phyloP scores from a whole-genome alignment of 371 early-diverging fungal species.

The Rhizomucor miehei region DNA sequence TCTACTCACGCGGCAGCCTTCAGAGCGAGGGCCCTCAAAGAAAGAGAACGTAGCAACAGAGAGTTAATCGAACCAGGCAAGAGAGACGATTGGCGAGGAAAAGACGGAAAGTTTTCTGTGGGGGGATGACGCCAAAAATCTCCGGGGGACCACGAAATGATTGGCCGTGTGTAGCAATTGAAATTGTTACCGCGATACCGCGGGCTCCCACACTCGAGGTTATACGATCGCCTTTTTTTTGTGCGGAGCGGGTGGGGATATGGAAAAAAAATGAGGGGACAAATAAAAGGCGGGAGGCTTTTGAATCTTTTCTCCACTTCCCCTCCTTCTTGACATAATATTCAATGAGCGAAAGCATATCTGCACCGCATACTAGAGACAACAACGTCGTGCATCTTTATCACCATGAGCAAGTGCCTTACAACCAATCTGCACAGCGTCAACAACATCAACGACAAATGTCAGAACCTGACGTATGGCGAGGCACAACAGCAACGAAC shows the following conservation, averaged over 20 bases:
- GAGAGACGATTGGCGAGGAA: neutral
- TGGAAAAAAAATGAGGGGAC: neutral
- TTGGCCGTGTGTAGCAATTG: neutral
- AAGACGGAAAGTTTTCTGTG: neutral
- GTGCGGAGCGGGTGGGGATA: too few relatives aligned
- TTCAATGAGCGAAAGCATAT: slow-evolving; percentile 10
- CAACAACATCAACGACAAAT: slow-evolving; percentile 15
- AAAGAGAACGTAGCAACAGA: neutral
- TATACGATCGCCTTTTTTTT: neutral
- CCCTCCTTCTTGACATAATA: neutral
- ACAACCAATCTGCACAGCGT: slow-evolving; percentile 22
- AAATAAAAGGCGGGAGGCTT: slow-evolving; percentile 2
- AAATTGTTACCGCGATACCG: neutral
- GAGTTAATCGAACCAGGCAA: neutral
- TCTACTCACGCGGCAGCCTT: neutral
- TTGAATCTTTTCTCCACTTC: slow-evolving; percentile 3
- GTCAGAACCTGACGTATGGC: neutral
- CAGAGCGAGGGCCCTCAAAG: neutral
- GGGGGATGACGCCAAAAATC: neutral
- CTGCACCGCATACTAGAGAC: slow-evolving; percentile 4
- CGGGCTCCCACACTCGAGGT: neutral
- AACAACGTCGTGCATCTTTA: slow-evolving; percentile 27
- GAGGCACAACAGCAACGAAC: neutral
- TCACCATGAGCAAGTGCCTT: slow-evolving; percentile 43
- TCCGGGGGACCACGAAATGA: neutral